phyloP scores from a whole-genome alignment of 257 asterid species.

The Penstemon davidsonii region DNA sequence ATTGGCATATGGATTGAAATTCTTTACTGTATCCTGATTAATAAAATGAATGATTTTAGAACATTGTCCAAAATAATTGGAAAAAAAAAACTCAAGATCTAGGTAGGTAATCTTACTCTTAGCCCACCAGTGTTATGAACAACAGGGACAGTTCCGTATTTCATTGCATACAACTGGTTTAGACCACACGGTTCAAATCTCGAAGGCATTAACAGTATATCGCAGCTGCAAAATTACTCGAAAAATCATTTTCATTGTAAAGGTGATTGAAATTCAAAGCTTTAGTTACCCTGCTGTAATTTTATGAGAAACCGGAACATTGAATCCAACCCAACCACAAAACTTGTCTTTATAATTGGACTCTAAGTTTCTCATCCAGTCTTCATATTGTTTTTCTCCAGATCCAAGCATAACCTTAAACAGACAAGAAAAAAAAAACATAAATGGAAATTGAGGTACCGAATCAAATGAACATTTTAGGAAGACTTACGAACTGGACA shows the following conservation, averaged over 20 bases:
- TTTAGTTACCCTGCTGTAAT: conserved; percentile 81
- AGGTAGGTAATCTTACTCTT: conserved; percentile 52
- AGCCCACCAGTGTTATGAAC: conserved; percentile 96
- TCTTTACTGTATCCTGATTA: conserved; percentile 79
- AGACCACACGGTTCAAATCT: conserved; percentile 98
- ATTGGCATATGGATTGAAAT: conserved; percentile 68
- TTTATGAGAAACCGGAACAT: conserved; percentile 87
- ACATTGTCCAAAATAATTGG: background rate
- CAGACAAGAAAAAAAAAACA: background rate
- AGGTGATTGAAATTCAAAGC: background rate
- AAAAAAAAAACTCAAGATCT: background rate
- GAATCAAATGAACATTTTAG: background rate
- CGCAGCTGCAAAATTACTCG: conserved; percentile 64
- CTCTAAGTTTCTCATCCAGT: conserved; percentile 92
- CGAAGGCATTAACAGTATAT: conserved; percentile 89
- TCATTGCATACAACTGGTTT: conserved; percentile 93
- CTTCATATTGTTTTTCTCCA: conserved; percentile 95
- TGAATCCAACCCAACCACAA: conserved; percentile 98
- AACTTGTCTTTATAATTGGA: conserved; percentile 58
- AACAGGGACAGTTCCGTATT: conserved; percentile 85
- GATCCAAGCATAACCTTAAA: conserved; percentile 96
- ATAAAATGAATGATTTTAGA: conserved; percentile 14
- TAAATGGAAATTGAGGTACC: background rate
- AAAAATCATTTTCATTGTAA: background rate
- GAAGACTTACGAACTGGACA: conserved; percentile 71